Evolutionary conservation across 495 filamentous ascomycete species (phyloP).

Genomic region (Parathielavia appendiculata): DNA sequence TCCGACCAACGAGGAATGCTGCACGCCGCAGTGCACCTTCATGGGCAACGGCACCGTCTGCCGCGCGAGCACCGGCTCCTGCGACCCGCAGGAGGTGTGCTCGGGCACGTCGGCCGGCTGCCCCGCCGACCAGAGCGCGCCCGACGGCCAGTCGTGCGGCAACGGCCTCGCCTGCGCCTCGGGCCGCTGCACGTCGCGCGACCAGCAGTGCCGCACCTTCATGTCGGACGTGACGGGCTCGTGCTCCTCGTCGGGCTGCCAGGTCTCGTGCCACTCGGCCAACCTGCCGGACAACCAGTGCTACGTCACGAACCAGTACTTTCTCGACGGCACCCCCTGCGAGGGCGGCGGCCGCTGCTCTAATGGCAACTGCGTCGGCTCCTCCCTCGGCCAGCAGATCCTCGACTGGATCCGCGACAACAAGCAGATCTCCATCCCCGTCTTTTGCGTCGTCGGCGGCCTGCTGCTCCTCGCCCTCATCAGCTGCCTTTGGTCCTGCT

Average conservation of each 20-base stretch:
- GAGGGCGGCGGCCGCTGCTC: conserved; percentile 71
- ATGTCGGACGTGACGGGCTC: conserved; percentile 84
- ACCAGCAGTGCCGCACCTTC: conserved; percentile 81
- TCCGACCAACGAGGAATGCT: conserved; percentile 88
- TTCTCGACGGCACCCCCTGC: conserved; percentile 88
- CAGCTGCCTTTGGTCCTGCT: conserved; percentile 53
- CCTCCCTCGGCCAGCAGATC: conserved; percentile 55
- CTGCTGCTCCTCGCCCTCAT: conserved; percentile 59
- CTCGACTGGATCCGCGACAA: conserved; percentile 64
- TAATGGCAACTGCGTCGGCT: conserved; percentile 68
- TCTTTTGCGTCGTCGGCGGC: conserved; percentile 60
- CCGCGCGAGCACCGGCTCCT: conserved; percentile 67
- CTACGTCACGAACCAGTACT: conserved; percentile 80
- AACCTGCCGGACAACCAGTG: conserved; percentile 58
- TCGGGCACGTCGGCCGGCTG: conserved; percentile 67
- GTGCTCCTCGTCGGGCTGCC: conserved; percentile 69
- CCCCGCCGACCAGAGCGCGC: conserved; percentile 61
- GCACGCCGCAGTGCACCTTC: conserved; percentile 67
- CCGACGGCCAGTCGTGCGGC: conserved; percentile 67
- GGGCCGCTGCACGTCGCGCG: conserved; percentile 90
- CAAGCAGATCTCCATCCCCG: conserved; percentile 70
- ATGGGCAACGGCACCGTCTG: conserved; percentile 64
- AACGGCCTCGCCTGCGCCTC: conserved; percentile 73
- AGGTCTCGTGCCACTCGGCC: conserved; percentile 70
- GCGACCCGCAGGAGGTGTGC: conserved; percentile 82